Percentiles rank a stretch among this genome's conserved stretches.
Evolutionary conservation across 2,329 filamentous ascomycete species (phyloP).

Genomic region (Xylariaceae sp.): DNA sequence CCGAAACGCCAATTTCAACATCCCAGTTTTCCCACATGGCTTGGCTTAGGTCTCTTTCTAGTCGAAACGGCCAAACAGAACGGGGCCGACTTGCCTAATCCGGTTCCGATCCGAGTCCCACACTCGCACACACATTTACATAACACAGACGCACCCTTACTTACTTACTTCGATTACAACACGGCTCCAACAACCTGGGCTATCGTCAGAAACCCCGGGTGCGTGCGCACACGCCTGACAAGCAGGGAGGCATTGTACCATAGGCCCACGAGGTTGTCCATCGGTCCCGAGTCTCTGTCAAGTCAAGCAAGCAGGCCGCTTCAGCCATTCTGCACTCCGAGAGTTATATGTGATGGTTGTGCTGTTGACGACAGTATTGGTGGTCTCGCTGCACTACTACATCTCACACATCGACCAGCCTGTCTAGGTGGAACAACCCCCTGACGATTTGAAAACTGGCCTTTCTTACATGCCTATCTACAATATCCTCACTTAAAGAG

Average conservation of each 20-base stretch:
- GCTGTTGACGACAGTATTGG: too few species aligned
- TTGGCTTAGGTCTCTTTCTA: constrained; percentile 28
- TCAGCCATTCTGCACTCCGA: constrained; percentile 2
- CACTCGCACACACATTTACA: constrained; percentile 12
- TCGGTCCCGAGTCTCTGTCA: constrained; percentile 13
- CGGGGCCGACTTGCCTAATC: constrained; percentile 40
- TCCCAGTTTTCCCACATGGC: constrained; percentile 35
- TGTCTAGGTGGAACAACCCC: not conserved
- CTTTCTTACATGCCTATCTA: constrained; percentile 2
- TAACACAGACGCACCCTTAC: constrained; percentile 11
- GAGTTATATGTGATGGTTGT: too few species aligned
- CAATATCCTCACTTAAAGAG: constrained; percentile 2
- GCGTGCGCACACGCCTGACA: constrained; percentile 9
- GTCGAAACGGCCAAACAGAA: constrained; percentile 39
- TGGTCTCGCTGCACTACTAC: constrained; percentile 7
- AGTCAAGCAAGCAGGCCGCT: constrained; percentile 2
- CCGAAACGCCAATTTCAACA: constrained; percentile 39
- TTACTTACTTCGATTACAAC: constrained; percentile 11
- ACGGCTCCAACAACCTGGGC: not conserved
- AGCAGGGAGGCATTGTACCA: constrained; percentile 3
- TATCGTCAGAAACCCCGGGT: too few species aligned
- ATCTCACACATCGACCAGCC: constrained; percentile 11
- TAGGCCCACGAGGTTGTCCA: constrained; percentile 7
- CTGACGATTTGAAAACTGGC: not conserved
- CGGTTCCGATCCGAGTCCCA: constrained; percentile 32